Evolutionary conservation across 768 basidiomycete genomes (phyloP).

Genomic region (Calocera cornea): DNA sequence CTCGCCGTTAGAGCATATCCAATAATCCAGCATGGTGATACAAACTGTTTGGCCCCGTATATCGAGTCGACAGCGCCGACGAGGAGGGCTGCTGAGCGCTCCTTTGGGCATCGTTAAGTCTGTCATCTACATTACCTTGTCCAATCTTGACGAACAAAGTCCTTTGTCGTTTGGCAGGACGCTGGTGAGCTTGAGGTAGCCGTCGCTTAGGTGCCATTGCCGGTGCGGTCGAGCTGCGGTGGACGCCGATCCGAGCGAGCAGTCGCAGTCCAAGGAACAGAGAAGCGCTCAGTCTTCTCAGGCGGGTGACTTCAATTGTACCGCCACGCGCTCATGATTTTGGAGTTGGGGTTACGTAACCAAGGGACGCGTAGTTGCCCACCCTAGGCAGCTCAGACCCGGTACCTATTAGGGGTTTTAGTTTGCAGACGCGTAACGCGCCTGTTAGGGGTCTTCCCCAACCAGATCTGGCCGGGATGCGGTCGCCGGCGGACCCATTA

Average conservation of each 20-base stretch:
- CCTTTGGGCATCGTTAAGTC: background rate
- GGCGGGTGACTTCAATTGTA: too few relatives aligned
- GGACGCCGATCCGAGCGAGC: background rate
- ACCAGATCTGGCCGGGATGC: too few relatives aligned
- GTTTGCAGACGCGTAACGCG: too few relatives aligned
- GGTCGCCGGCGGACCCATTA: too few relatives aligned
- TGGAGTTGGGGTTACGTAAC: too few relatives aligned
- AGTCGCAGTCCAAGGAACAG: too few relatives aligned
- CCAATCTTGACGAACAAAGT: background rate
- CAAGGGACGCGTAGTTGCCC: too few relatives aligned
- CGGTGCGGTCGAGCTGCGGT: background rate
- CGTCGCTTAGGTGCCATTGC: background rate
- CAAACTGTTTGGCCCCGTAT: background rate
- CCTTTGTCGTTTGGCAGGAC: background rate
- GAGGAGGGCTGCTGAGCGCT: background rate
- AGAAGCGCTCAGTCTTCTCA: too few relatives aligned
- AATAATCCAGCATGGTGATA: background rate
- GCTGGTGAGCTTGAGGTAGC: background rate
- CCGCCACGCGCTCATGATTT: too few relatives aligned
- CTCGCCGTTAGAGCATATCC: background rate
- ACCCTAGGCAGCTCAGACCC: too few relatives aligned
- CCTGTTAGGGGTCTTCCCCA: too few relatives aligned
- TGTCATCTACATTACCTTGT: background rate
- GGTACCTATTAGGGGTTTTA: too few relatives aligned
- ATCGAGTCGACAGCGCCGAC: background rate